Evolutionary conservation across 2,329 filamentous ascomycete genomes (phyloP).

Genomic region (Cadophora sp.): DNA sequence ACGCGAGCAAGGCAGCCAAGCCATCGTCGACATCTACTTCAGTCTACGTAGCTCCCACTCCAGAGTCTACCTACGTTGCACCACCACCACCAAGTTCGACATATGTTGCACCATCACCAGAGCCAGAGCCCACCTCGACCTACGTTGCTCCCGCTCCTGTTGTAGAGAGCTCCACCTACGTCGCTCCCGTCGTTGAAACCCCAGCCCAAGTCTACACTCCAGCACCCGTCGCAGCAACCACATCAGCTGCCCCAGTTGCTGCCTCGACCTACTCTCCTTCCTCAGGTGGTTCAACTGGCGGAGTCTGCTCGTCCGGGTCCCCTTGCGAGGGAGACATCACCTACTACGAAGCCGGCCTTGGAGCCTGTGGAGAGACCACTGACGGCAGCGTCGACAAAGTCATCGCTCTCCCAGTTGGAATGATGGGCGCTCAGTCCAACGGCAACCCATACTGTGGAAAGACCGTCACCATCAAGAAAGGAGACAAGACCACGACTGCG

Average conservation of each 20-base stretch:
- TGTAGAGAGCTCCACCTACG: constrained; percentile 35
- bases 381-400: constrained; percentile 62
- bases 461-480: constrained; percentile 71
- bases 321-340: constrained; percentile 70
- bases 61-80: constrained; percentile 21
- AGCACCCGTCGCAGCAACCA: constrained; percentile 27
- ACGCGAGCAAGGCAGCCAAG: constrained; percentile 24
- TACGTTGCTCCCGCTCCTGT: constrained; percentile 26
- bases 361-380: constrained; percentile 71
- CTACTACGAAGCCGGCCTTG: constrained; percentile 73
- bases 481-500: constrained; percentile 59
- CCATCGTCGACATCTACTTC: constrained; percentile 30
- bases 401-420: constrained; percentile 68
- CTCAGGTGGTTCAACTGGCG: constrained; percentile 38
- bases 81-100: constrained; percentile 23
- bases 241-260: constrained; percentile 18
- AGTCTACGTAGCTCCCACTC: constrained; percentile 34
- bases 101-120: constrained; percentile 13
- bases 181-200: constrained; percentile 35
- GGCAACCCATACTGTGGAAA: constrained; percentile 74
- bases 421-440: constrained; percentile 72
- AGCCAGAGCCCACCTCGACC: constrained; percentile 23
- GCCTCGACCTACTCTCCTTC: constrained; percentile 27
- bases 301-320: constrained; percentile 44
- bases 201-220: constrained; percentile 26